Evolutionary conservation across 2,329 filamentous ascomycete species (phyloP), one percentile per base, ranked within the genome.

Genomic region (Fusarium chuoi): DNA sequence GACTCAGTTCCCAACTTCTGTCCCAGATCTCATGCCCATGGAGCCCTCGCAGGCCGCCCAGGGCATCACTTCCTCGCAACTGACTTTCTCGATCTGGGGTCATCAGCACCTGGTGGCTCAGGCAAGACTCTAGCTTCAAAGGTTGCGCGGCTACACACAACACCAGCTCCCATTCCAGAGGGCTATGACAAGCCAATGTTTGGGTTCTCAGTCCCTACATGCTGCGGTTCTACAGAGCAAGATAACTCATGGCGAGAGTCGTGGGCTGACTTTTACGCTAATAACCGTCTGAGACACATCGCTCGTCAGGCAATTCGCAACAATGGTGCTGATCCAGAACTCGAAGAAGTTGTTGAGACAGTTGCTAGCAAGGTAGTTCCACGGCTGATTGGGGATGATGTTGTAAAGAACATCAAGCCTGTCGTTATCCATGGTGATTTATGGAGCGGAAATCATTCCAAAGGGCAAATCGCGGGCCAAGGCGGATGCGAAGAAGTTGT

Each of bases 371-470:
- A 82, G 13, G 92, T 98, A 0, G 93, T 98, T 3, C 94, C 94
- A 2, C 84, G 92, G 3, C 83, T 98, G n/a, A 84, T 98, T 18
- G 90, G 91, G 0, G 90, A 94, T 59, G 86, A 84, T 0, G 89
- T 91, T 78, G 81, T 97, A 17, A 84, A 89, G 54, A 88, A 87
- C 0, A 87, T 96, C 33, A 85, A 81, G n/a, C 94, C 95, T 0
- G 95, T 96, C 1, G 89, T 97, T 11, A 86, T 98, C 1, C 96
- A 98, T 79, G 96, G 96, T 2, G 95, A 98, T 83, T 82, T 98
- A n/a, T 98, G 96, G 96, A 93, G 91, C 73, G 96, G 96, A 1
- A 98, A 98, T 81, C 90, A 93, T 56, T 89, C 90, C 17, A 82
- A 85, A 7, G 95, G 93, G 0, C 85, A 85, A 46, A 91, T 97